phyloP scores from a whole-genome alignment of 2,329 filamentous ascomycete genomes.

The Penicillium sp. region DNA sequence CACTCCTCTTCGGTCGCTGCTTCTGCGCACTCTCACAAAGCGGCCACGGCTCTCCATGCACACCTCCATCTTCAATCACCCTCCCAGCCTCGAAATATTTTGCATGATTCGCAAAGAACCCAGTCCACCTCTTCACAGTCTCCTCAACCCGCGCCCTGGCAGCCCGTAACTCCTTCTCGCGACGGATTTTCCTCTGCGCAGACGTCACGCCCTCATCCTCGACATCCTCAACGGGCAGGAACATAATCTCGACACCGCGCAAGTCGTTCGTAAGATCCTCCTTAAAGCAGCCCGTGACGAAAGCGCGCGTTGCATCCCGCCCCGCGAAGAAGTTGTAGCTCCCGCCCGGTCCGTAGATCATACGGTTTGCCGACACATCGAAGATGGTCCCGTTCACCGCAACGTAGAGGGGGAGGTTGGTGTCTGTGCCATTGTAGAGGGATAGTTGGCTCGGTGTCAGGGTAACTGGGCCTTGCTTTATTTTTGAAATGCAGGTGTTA shows the following conservation, averaged over 20 bases:
- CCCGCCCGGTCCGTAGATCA: constrained; percentile 69
- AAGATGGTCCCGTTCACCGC: constrained; percentile 65
- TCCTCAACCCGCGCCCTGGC: constrained; percentile 59
- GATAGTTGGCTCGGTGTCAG: constrained; percentile 68
- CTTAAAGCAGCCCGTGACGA: constrained; percentile 84
- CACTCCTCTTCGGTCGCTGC: constrained; percentile 49
- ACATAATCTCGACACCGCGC: constrained; percentile 80
- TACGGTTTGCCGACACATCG: constrained; percentile 51
- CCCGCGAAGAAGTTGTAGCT: constrained; percentile 82
- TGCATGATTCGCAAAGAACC: constrained; percentile 68
- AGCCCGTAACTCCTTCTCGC: constrained; percentile 54
- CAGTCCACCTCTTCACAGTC: constrained; percentile 69
- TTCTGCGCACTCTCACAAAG: constrained; percentile 65
- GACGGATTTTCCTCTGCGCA: constrained; percentile 43
- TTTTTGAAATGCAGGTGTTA: constrained; percentile 2
- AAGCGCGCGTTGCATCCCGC: constrained; percentile 74
- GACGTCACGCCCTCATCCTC: constrained; percentile 27
- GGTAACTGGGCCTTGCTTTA: constrained; percentile 50
- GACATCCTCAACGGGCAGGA: constrained; percentile 58
- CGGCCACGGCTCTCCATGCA: constrained; percentile 42
- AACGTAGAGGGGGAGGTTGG: constrained; percentile 71
- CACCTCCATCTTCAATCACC: constrained; percentile 49
- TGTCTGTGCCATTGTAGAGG: constrained; percentile 67
- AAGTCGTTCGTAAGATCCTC: constrained; percentile 78
- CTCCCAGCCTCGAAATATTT: constrained; percentile 75